A percentile compares a stretch with the other conserved stretches of the same genome.
These are phyloP conservation scores for Ophiocordyceps australis DNA, from an alignment of 2,329 filamentous ascomycete genomes.

Conservation along the genomic window DNA sequence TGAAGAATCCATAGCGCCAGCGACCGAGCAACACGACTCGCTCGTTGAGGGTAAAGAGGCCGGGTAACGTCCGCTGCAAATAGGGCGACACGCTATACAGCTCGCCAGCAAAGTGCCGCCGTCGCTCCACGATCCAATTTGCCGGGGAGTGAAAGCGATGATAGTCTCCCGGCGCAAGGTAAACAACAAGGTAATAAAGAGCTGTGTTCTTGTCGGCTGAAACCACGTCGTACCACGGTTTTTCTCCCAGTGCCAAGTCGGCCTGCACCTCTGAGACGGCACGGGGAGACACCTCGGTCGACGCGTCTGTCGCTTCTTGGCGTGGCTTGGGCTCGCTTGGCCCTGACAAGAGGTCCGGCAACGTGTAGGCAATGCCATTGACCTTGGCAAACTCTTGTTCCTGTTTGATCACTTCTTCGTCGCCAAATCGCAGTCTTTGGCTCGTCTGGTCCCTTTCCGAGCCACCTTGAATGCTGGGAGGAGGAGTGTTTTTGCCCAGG, in stretches of 20 bases:
- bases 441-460: constrained; percentile 7
- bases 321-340: constrained; percentile 23
- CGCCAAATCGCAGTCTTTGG: constrained; percentile 21
- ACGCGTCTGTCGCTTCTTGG: constrained; percentile 51
- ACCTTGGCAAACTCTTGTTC: constrained; percentile 88
- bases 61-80: constrained; percentile 78
- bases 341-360: constrained; percentile 79
- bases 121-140: constrained; percentile 84
- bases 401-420: constrained; percentile 52
- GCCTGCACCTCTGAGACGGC: constrained; percentile 71
- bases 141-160: constrained; percentile 94
- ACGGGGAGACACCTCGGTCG: constrained; percentile 40
- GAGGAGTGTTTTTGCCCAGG: constrained; percentile 48
- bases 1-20: constrained; percentile 97
- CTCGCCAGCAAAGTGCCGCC: constrained; percentile 95
- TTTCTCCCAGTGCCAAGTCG: constrained; percentile 58
- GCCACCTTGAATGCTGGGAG: constrained; percentile 30
- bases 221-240: constrained; percentile 53
- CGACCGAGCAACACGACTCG: constrained; percentile 81
- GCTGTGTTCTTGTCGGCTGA: constrained; percentile 45
- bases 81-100: constrained; percentile 92
- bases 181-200: constrained; percentile 88
- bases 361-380: constrained; percentile 89
- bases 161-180: constrained; percentile 93
- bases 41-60: constrained; percentile 92